Percentiles rank a stretch among this genome's conserved stretches.
Evolutionary conservation across 2,329 filamentous ascomycete genomes (phyloP).

Genomic region (Aspergillus sp.): DNA sequence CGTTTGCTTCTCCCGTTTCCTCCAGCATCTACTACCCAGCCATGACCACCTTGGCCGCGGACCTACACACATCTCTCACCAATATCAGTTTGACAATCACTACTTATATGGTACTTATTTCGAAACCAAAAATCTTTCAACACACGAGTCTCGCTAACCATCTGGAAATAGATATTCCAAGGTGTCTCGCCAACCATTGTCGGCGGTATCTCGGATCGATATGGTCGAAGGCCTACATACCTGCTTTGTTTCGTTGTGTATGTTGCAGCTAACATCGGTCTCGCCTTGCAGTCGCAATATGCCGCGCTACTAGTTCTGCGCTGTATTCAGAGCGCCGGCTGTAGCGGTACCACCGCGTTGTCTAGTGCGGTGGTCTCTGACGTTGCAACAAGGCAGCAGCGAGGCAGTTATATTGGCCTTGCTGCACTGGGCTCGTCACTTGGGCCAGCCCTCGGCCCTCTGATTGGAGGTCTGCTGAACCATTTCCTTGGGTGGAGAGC

Average conservation of each 20-base stretch:
- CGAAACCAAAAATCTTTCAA: background rate
- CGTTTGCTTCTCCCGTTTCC: slow-evolving; percentile 36
- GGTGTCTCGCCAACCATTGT: slow-evolving; percentile 43
- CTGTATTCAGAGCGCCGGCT: slow-evolving; percentile 38
- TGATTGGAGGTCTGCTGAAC: slow-evolving; percentile 43
- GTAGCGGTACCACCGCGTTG: slow-evolving; percentile 35
- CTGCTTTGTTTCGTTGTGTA: slow-evolving; percentile 39
- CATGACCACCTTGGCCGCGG: slow-evolving; percentile 24
- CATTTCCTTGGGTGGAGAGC: slow-evolving; percentile 44
- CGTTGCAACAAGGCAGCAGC: slow-evolving; percentile 32
- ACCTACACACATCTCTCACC: slow-evolving; percentile 19
- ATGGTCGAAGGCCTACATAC: slow-evolving; percentile 43
- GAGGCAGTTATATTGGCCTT: slow-evolving; percentile 37
- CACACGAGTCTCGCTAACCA: background rate
- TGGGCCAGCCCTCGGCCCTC: slow-evolving; percentile 43
- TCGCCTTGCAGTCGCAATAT: slow-evolving; percentile 33
- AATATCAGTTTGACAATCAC: slow-evolving; percentile 24
- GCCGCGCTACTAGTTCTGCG: slow-evolving; percentile 30
- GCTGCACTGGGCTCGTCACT: slow-evolving; percentile 26
- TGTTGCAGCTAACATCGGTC: slow-evolving; percentile 34
- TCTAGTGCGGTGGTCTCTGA: slow-evolving; percentile 36
- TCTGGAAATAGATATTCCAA: slow-evolving; percentile 37
- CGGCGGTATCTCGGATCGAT: slow-evolving; percentile 41
- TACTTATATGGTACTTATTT: slow-evolving; percentile 23
- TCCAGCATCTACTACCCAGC: slow-evolving; percentile 40